Evolutionary conservation across 305 asterid genomes (phyloP).

Genomic region (Fraxinus dipetala): DNA sequence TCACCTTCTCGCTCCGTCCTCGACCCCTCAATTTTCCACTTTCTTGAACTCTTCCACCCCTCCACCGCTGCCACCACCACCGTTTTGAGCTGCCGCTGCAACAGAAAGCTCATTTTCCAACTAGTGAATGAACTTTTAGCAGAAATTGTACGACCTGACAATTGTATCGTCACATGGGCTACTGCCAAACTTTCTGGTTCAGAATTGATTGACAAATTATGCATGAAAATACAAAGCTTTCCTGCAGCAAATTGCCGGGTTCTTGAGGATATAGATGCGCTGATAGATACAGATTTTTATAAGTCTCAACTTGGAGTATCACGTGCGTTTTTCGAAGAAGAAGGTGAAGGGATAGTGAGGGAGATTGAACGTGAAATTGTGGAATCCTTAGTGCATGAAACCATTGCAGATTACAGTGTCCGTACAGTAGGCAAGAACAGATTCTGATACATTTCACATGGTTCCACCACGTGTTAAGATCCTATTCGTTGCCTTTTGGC

Average conservation of each 20-base stretch:
- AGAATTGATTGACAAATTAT: slow-evolving; percentile 39
- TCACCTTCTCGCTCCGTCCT: slow-evolving; percentile 65
- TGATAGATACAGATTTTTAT: slow-evolving; percentile 48
- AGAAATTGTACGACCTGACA: slow-evolving; percentile 38
- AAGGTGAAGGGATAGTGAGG: slow-evolving; percentile 45
- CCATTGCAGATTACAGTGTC: slow-evolving; percentile 33
- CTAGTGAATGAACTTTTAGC: slow-evolving; percentile 60
- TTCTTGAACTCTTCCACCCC: slow-evolving; percentile 64
- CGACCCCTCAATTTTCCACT: slow-evolving; percentile 72
- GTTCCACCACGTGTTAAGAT: slow-evolving; percentile 60
- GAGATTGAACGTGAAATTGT: slow-evolving; percentile 64
- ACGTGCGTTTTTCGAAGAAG: slow-evolving; percentile 33
- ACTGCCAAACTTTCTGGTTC: slow-evolving; percentile 18
- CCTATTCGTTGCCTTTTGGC: slow-evolving; percentile 27
- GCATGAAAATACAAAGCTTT: slow-evolving; percentile 36
- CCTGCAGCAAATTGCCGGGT: slow-evolving; percentile 61
- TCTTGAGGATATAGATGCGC: slow-evolving; percentile 62
- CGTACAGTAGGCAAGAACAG: slow-evolving; percentile 28
- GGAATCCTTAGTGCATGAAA: slow-evolving; percentile 57
- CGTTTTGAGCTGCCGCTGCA: slow-evolving; percentile 39
- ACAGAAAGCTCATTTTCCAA: slow-evolving; percentile 67
- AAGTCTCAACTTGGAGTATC: slow-evolving; percentile 2
- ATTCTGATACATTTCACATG: slow-evolving; percentile 50
- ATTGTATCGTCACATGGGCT: slow-evolving; percentile 21
- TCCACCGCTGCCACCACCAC: slow-evolving; percentile 18